phyloP scores from a whole-genome alignment of 2,329 filamentous ascomycete genomes.

The Pyricularia pennisetigena region DNA sequence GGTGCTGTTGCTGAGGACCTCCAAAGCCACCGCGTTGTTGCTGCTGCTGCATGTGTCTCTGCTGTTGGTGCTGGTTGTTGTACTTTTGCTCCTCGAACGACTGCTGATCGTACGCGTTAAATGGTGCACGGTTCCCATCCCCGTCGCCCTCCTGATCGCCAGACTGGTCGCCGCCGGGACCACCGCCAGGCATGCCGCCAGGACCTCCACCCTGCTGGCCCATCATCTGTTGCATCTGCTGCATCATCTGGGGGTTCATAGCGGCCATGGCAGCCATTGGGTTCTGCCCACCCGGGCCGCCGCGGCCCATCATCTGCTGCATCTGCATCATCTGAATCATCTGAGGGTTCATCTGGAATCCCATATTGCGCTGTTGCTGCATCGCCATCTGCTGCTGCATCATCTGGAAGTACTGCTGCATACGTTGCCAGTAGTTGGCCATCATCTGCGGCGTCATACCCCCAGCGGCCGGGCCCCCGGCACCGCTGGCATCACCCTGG shows the following conservation, averaged over 20 bases:
- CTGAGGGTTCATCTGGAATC: constrained; percentile 55
- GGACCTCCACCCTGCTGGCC: constrained; percentile 20
- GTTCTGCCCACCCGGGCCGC: constrained; percentile 21
- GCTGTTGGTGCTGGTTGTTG: constrained; percentile 26
- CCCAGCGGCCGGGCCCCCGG: constrained; percentile 27
- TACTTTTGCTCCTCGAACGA: constrained; percentile 73
- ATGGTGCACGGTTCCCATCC: constrained; percentile 30
- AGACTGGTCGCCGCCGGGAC: constrained; percentile 17
- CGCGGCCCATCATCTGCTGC: constrained; percentile 31
- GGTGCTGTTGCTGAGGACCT: constrained; percentile 18
- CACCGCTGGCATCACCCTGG: constrained; percentile 19
- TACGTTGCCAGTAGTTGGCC: constrained; percentile 96
- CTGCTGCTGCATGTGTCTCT: constrained; percentile 18
- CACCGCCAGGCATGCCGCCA: constrained; percentile 11
- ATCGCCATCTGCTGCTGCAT: constrained; percentile 92
- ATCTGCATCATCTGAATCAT: constrained; percentile 73
- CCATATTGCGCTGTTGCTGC: constrained; percentile 52
- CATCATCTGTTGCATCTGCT: constrained; percentile 43
- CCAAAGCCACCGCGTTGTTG: not conserved
- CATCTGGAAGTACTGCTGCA: constrained; percentile 95
- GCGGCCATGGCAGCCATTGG: constrained; percentile 28
- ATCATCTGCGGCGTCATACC: constrained; percentile 94
- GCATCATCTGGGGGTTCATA: constrained; percentile 46
- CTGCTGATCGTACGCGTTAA: constrained; percentile 63
- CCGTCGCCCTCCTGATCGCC: constrained; percentile 20